A percentile compares a stretch with the other conserved stretches of the same genome.
Conservation (phyloP, 1,284 basidiomycete genomes). For the Vanrija humicola region DNA sequence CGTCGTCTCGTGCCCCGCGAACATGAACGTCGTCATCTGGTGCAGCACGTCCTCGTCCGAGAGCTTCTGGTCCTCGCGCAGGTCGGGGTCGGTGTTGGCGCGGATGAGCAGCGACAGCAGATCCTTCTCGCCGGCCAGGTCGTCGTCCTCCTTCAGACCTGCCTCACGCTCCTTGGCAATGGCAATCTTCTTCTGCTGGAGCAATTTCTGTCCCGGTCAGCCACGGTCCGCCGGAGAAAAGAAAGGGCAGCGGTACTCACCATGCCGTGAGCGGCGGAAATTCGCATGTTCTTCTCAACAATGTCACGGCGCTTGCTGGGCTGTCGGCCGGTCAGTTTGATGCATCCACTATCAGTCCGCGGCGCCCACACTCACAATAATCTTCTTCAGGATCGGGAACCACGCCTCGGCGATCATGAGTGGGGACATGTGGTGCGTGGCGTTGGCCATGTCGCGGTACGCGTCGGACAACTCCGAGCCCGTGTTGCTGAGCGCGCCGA, state of each 20-base stretch:
- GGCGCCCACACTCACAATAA: constrained; percentile 16
- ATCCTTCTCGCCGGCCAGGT: constrained; percentile 49
- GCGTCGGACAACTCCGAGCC: constrained; percentile 36
- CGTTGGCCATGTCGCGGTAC: constrained; percentile 30
- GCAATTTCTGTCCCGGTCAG: too few relatives aligned
- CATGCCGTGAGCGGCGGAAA: too few relatives aligned
- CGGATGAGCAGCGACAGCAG: constrained; percentile 43
- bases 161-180: too few relatives aligned
- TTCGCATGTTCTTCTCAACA: too few relatives aligned
- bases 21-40: constrained; percentile 71
- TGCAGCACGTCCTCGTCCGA: constrained; percentile 63
- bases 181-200: too few relatives aligned
- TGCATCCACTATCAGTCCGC: too few relatives aligned
- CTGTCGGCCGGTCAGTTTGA: too few relatives aligned
- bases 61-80: constrained; percentile 57
- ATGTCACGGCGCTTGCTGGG: too few relatives aligned
- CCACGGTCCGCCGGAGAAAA: too few relatives aligned
- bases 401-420: constrained; percentile 60
- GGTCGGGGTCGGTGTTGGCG: constrained; percentile 58
- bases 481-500: constrained; percentile 16
- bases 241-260: too few relatives aligned
- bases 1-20: constrained; percentile 70
- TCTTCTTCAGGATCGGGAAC: constrained; percentile 56
- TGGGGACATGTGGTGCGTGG: constrained; percentile 49
- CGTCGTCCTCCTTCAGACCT: too few relatives aligned